A percentile compares a stretch with the other conserved stretches of the same genome.
Conservation (phyloP, 805 yeast genomes). For the Zygosaccharomyces bailii region DNA sequence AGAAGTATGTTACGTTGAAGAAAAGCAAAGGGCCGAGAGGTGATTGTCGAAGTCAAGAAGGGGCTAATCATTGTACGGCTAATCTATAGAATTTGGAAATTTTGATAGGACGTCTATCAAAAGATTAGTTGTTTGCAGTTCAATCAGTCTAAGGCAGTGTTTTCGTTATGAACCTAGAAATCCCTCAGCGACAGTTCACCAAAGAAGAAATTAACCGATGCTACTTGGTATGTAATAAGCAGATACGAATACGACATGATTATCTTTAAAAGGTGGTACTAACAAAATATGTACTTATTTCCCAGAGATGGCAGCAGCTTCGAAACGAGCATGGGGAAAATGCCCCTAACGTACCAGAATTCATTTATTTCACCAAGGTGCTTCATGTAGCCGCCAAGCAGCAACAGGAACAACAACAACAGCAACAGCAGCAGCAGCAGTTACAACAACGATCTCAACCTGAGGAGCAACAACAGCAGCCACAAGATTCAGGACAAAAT, state of each 20-base stretch:
- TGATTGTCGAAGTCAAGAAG: not conserved
- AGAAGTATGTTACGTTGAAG: slow-evolving; percentile 4
- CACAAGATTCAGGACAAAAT: slow-evolving; percentile 15
- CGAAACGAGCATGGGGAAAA: slow-evolving; percentile 37
- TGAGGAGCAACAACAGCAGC: slow-evolving; percentile 14
- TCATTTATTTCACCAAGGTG: slow-evolving; percentile 35
- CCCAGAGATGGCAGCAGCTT: slow-evolving; percentile 36
- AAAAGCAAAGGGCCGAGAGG: slow-evolving; percentile 4
- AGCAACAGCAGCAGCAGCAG: slow-evolving; percentile 20
- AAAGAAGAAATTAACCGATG: slow-evolving; percentile 39
- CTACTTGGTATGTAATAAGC: slow-evolving; percentile 23
- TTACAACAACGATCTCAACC: slow-evolving; percentile 15
- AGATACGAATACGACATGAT: not conserved
- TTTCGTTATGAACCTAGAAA: slow-evolving; percentile 25
- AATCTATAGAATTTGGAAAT: not conserved
- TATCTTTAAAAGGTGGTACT: slow-evolving; percentile 8
- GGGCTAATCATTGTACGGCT: not conserved
- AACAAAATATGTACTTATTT: not conserved
- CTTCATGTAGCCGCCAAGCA: slow-evolving; percentile 37
- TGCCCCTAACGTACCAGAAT: slow-evolving; percentile 35
- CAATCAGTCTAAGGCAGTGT: not conserved
- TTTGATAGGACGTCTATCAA: not conserved
- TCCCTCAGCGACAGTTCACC: slow-evolving; percentile 33
- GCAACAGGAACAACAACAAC: slow-evolving; percentile 31
- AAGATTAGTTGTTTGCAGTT: not conserved